Base-by-base conservation (phyloP, 108 stramenopile species). In the Pseudonitzschia pungens region DNA sequence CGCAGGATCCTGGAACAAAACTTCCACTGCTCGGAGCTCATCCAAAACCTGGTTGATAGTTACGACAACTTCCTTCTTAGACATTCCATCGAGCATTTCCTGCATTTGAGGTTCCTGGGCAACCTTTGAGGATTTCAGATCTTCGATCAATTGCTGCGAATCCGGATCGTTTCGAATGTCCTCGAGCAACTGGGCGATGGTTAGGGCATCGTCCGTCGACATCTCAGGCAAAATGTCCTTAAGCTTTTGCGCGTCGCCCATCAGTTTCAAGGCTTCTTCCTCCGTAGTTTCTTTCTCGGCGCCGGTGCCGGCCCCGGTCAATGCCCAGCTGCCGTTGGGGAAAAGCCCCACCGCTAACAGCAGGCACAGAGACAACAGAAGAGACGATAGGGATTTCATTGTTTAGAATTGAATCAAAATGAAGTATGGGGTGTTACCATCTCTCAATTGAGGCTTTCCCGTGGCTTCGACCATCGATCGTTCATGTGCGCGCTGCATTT, bases 1-100 rank as follows among this genome's bases (percentile, higher is more conserved):
- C 52, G 81, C 80, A 40, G 81, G 81, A 69, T 91, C 84, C 36
- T 77, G 50, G 66, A 91, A 91, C 33, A 91, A 71, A 52, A 75
- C 66, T 53, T 91, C 90, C 31, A 87, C 56, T 2, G 81, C 70
- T 32, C 83, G 81, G 48, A 91, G 43, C 69, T 91, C 86, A 50
- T 88, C 80, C 0, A 88, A 58, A n/a, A 77, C 50, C 33, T 77
- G 72, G 52, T 85, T 86, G 73, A 91, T 68, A 12, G 80, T 81
- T 9, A 82, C 63, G 32, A 91, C 59, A 27, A 88, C 74, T 54
- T 88, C 87, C 31, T 55, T 57, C 5, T 36, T 71, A 2, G 77
- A 43, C 4, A 32, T 26, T 18, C 55, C 52, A 22, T 66, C 66
- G 15, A 50, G 53, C n/a, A 83, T 24, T 28, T 51, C 53, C 50